Evolutionary conservation across 208 protist genomes (phyloP), one percentile per base, ranked within the genome.

Genomic region (Trypanosoma platydactyli): DNA sequence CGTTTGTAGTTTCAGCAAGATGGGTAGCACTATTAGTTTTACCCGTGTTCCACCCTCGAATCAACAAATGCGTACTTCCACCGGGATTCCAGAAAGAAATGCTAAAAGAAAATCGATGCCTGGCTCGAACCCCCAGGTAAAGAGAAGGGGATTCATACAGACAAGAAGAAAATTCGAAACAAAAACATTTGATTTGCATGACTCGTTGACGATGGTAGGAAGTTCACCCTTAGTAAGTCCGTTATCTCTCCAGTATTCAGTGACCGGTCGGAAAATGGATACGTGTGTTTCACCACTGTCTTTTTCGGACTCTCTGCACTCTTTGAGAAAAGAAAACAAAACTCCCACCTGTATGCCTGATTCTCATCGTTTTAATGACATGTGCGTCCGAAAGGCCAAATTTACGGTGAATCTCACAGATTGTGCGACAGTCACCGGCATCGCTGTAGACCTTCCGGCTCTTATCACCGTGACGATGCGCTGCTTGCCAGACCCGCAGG

Each of bases 381-480:
- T 75, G 20, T 65, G 67, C 63, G 66, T 49, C 64, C 70, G 75
- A 13, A 74, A 73, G 30, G 68, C 79, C 13, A 84, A 81, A 27
- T 91, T 76, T 58, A 74, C 75, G 11, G 80, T 94, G 50, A 61
- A 84, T 44, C 75, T 96, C 49, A 86, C 78, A 30, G 80, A 77
- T 42, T 81, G 79, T 13, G 83, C 70, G 11, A 73, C 82, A 24
- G 77, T 96, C 56, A 87, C 67, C 7, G 87, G 87, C 12, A 88
- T 96, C 61, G 81, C 77, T 22, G 71, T 86, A 3, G 79, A 90
- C 65, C 51, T 92, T 16, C 90, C 90, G 12, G 46, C 71, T 12
- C 42, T 53, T 29, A 81, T 96, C 13, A 51, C 58, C 40, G 80
- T 80, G 3, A 94, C 90, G 20, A 70, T 96, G 73, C 83, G 90